Evolutionary conservation across 805 yeast species (phyloP), one percentile per base, ranked within the genome.

Genomic region (Candida loeiensis): DNA sequence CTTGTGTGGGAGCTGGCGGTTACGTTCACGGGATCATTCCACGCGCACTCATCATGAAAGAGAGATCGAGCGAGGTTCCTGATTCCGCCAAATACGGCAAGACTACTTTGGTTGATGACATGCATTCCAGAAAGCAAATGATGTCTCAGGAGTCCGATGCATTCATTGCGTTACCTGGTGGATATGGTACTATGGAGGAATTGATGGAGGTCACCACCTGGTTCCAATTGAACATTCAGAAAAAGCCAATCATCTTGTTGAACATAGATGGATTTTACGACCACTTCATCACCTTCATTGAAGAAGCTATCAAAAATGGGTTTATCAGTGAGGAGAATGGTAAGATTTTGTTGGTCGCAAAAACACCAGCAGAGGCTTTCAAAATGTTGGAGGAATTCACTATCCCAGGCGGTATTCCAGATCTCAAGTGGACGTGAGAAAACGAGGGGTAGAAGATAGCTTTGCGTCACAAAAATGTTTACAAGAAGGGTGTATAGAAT

Each of bases 61-160:
- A 87, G 58, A 71, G 91, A 48, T 60, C 71, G 6, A 79, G 86
- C 5, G 86, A 85, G 21, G 66, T 83, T 30, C 81, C 82, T 2
- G 79, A 77, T 48, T 72, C 71, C 15, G 60, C 60, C 26, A 69
- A 71, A 40, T 86, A 83, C 56, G 95, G 95, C 25, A 74, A 76
- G 51, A 84, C 95, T 12, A 82, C 89, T 0, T 71, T 88, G 50
- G 96, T 88, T 2, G 72, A 76, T 39, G 95, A 86, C 55, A 88
- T 88, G 95, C 96, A 88, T 63, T 82, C 93, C 2, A 74, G 96
- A 58, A 88, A 88, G 69, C 74, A 80, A 58, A 52, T 84, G 69
- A 88, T 88, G 96, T 95, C 89, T 20, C 73, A 76, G 54, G 90
- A 84, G 59, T 82, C 91, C n/a, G 79, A 79, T 49, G 95, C 91